A percentile compares a stretch with the other conserved stretches of the same genome.
These are phyloP conservation scores for Hondaea fermentalgiana DNA, from an alignment of 108 stramenopile genomes.

Conservation along the genomic window DNA sequence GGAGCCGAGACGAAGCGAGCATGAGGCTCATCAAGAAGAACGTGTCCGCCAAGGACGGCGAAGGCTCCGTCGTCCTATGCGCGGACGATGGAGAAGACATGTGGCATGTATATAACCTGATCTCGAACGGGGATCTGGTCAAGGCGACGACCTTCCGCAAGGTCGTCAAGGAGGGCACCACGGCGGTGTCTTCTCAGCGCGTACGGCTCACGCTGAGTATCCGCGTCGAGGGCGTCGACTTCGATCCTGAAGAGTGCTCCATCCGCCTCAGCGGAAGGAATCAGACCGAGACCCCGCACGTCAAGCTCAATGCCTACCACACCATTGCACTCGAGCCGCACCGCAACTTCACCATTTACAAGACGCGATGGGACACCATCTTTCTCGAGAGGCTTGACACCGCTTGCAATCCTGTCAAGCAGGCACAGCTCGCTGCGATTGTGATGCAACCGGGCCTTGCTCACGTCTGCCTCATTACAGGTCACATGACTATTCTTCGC, in stretches of 20 bases:
- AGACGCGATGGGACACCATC: conserved; percentile 85
- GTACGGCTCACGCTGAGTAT: conserved; percentile 80
- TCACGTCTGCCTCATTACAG: conserved; percentile 84
- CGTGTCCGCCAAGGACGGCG: conserved; percentile 25
- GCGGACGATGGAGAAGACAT: conserved; percentile 90
- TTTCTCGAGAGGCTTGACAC: conserved; percentile 78
- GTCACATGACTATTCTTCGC: conserved; percentile 74
- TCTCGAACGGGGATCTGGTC: conserved; percentile 69
- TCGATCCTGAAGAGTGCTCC: conserved; percentile 71
- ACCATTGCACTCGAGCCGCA: conserved; percentile 73
- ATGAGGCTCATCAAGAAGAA: conserved; percentile 37
- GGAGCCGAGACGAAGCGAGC: background rate
- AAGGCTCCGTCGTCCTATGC: conserved; percentile 57
- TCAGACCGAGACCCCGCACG: conserved; percentile 61
- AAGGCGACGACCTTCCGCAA: conserved; percentile 85
- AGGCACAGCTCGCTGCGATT: conserved; percentile 85
- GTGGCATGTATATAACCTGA: conserved; percentile 92
- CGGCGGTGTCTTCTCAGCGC: conserved; percentile 46
- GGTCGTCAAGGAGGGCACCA: conserved; percentile 48
- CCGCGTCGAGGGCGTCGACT: conserved; percentile 78
- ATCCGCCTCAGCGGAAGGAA: conserved; percentile 75
- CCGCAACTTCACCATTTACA: conserved; percentile 74
- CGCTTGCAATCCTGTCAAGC: conserved; percentile 70
- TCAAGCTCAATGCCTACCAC: conserved; percentile 86
- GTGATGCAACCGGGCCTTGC: conserved; percentile 81